Conservation (phyloP, 352 stramenopile species). For the Phytophthora hybrid region DNA sequence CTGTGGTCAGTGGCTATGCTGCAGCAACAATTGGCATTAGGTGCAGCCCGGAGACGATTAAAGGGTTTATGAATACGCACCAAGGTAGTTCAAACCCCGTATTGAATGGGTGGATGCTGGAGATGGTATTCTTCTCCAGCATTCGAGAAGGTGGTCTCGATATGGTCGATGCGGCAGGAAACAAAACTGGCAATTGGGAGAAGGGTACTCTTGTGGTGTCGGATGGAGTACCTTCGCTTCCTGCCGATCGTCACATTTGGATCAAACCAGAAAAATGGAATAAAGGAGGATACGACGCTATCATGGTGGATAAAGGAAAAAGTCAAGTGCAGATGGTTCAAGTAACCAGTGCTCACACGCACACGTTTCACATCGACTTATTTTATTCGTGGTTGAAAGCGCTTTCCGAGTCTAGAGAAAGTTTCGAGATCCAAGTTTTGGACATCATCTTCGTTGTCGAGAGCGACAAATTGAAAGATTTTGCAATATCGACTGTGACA, state of each 20-base stretch:
- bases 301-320: slow-evolving; percentile 28
- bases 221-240: slow-evolving; percentile 19
- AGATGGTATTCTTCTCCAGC: slow-evolving; percentile 34
- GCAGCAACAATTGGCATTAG: slow-evolving; percentile 18
- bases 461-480: not conserved
- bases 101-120: slow-evolving; percentile 27
- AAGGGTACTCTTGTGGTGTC: slow-evolving; percentile 6
- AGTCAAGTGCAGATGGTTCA: slow-evolving; percentile 32
- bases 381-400: slow-evolving; percentile 19
- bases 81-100: slow-evolving; percentile 19
- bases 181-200: not conserved
- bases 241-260: slow-evolving; percentile 10
- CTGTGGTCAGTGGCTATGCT: slow-evolving; percentile 16
- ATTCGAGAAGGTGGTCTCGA: slow-evolving; percentile 13
- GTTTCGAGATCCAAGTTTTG: not conserved
- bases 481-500: not conserved
- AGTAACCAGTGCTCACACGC: slow-evolving; percentile 28
- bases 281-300: slow-evolving; percentile 36
- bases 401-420: not conserved
- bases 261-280: slow-evolving; percentile 32
- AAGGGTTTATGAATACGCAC: slow-evolving; percentile 26
- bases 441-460: slow-evolving; percentile 4
- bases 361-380: slow-evolving; percentile 27
- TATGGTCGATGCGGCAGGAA: not conserved
- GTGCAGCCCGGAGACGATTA: slow-evolving; percentile 22